phyloP scores from a whole-genome alignment of 2,329 filamentous ascomycete species.

The Venturia oleaginea region DNA sequence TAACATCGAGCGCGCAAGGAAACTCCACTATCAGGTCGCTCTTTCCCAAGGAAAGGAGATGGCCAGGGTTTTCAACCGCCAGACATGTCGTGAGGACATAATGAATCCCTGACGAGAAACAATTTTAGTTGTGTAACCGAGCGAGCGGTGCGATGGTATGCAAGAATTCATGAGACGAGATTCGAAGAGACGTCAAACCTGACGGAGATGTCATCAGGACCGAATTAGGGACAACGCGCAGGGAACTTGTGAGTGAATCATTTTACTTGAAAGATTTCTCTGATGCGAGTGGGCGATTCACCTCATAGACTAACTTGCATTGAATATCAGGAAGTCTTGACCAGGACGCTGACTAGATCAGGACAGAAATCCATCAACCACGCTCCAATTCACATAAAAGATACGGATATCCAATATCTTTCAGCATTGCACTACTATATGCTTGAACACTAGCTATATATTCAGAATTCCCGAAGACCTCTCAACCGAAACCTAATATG shows the following conservation, averaged over 20 bases:
- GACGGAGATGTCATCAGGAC: background rate
- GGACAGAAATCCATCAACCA: background rate
- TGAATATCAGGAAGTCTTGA: no score
- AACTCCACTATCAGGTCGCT: background rate
- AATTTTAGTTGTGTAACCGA: background rate
- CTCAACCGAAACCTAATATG: background rate
- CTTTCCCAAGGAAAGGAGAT: background rate
- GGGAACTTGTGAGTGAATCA: no score
- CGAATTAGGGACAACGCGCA: no score
- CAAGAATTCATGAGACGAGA: background rate
- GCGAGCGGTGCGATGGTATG: background rate
- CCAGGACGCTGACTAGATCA: background rate
- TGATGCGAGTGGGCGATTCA: no score
- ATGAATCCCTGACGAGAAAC: background rate
- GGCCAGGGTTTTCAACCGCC: background rate
- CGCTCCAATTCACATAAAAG: background rate
- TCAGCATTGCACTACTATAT: background rate
- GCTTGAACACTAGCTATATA: background rate
- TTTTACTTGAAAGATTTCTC: no score
- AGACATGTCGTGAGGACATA: background rate
- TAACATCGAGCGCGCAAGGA: no score
- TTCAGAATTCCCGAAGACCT: background rate
- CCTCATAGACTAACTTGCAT: no score
- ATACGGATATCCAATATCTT: background rate
- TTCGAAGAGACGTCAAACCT: background rate